A percentile compares a stretch with the other conserved stretches of the same genome.
These are phyloP conservation scores for Trichoderma polysporum DNA, from an alignment of 2,329 filamentous ascomycete species.

Conservation along the genomic window DNA sequence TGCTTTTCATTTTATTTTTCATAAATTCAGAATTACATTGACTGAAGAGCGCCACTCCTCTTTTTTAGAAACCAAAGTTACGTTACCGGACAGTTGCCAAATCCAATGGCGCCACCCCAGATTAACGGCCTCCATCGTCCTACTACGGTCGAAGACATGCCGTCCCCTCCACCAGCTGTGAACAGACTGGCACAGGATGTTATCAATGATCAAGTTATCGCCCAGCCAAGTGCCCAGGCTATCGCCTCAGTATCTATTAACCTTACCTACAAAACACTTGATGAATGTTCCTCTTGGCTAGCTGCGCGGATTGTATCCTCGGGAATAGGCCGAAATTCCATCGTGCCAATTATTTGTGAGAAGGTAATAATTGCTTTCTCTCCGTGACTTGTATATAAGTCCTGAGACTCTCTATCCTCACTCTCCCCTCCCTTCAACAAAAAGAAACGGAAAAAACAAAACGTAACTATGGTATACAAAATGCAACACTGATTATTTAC, in stretches of 20 bases:
- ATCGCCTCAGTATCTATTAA: neutral
- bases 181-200: neutral
- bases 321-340: neutral
- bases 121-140: neutral
- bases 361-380: neutral
- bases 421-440: too few relatives aligned
- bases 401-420: neutral
- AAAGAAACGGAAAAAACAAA: too few relatives aligned
- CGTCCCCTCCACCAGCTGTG: neutral
- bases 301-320: neutral
- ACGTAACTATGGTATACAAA: too few relatives aligned
- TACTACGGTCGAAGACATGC: neutral
- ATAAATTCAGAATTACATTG: neutral
- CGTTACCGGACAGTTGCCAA: too few relatives aligned
- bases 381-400: neutral
- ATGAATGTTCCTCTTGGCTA: neutral
- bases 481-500: neutral
- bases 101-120: neutral
- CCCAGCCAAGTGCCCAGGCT: neutral
- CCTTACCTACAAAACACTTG: neutral
- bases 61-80: too few relatives aligned
- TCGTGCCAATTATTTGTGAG: neutral
- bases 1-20: neutral
- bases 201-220: neutral
- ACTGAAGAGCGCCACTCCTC: neutral